Percentiles rank a stretch among this genome's conserved stretches.
Conservation (phyloP, 2,329 filamentous ascomycete genomes). For the Aspergillus hiratsukae region DNA sequence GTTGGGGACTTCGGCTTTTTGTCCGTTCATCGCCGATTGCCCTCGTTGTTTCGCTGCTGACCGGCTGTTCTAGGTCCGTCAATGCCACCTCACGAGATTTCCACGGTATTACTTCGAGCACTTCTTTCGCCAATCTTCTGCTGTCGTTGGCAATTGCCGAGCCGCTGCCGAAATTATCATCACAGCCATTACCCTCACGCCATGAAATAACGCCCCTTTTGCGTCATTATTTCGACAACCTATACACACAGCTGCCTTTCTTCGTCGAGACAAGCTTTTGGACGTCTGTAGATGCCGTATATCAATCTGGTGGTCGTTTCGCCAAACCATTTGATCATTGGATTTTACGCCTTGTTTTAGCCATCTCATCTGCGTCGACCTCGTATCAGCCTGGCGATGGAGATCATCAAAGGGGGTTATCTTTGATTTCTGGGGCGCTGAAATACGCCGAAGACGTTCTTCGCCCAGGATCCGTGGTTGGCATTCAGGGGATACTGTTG, state of each 20-base stretch:
- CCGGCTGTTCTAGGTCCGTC: conserved; percentile 60
- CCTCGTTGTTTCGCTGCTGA: conserved; percentile 7
- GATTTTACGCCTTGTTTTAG: conserved; percentile 84
- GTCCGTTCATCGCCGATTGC: conserved; percentile 45
- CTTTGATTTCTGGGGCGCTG: conserved; percentile 63
- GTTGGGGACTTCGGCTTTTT: conserved; percentile 92
- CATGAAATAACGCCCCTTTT: conserved; percentile 65
- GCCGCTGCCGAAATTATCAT: conserved; percentile 58
- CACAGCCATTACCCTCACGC: conserved; percentile 65
- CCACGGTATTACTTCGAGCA: conserved; percentile 78
- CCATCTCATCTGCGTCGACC: conserved; percentile 70
- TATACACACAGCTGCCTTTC: conserved; percentile 75
- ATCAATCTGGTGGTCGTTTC: conserved; percentile 62
- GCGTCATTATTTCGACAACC: conserved; percentile 78
- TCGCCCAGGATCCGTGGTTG: conserved; percentile 74
- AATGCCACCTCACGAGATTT: conserved; percentile 94
- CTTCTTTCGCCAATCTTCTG: conserved; percentile 87
- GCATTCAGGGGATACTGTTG: conserved; percentile 81
- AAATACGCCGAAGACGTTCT: conserved; percentile 76
- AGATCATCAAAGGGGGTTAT: conserved; percentile 56
- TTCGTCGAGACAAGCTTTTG: conserved; percentile 77
- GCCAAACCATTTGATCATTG: conserved; percentile 70
- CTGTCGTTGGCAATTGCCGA: conserved; percentile 77
- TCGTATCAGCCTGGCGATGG: conserved; percentile 64
- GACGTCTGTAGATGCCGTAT: conserved; percentile 74